Conservation (phyloP, 2,329 filamentous ascomycete genomes). For the Cladosporium sp. region DNA sequence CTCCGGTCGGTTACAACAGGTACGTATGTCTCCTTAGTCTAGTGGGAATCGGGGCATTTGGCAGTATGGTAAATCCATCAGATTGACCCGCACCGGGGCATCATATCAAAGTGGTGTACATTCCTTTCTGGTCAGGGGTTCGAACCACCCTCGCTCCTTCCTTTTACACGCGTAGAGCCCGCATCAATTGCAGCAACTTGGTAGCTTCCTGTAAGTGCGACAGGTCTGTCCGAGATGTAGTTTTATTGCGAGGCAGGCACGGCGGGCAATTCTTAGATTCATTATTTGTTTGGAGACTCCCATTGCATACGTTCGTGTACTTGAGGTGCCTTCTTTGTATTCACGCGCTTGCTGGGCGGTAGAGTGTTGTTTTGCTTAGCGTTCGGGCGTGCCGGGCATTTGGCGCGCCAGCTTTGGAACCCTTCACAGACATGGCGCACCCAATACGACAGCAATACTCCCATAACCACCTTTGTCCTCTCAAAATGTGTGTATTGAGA, state of each 20-base stretch:
- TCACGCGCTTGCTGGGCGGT: neutral
- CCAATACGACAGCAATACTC: neutral
- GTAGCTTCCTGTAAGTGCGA: no score
- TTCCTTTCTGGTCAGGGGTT: neutral
- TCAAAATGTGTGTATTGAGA: neutral
- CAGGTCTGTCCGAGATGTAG: no score
- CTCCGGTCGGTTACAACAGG: neutral
- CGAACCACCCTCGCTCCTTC: neutral
- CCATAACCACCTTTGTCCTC: neutral
- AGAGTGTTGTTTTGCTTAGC: neutral
- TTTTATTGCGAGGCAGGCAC: no score
- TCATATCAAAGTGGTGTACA: neutral
- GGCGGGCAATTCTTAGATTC: no score
- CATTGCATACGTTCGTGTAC: no score
- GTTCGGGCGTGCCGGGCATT: neutral
- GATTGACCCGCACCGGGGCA: neutral
- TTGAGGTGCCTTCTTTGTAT: neutral
- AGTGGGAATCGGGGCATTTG: neutral
- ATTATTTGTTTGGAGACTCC: no score
- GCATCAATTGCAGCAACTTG: no score
- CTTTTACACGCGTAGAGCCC: neutral
- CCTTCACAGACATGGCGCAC: neutral
- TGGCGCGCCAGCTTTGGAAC: neutral
- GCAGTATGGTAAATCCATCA: neutral
- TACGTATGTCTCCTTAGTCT: neutral